These are phyloP conservation scores for Noccaea caerulescens DNA, from an alignment of 345 rosid genomes.

Conservation along the genomic window DNA sequence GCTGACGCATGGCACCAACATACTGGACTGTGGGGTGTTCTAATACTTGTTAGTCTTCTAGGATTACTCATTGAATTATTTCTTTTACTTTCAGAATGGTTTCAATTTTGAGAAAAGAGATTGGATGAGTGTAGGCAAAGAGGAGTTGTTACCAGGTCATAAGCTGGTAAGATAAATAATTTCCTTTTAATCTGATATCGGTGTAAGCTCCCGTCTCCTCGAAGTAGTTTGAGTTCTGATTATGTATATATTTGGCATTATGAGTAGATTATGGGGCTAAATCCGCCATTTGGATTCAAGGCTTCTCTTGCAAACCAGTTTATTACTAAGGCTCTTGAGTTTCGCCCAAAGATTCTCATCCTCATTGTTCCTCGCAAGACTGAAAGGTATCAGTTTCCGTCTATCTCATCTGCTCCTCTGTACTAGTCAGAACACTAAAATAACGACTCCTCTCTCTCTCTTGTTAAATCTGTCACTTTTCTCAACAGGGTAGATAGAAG, in stretches of 20 bases:
- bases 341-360: constrained; percentile 84
- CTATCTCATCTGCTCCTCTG: constrained; percentile 30
- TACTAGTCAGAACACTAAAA: constrained; percentile 16
- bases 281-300: constrained; percentile 94
- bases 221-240: constrained; percentile 18
- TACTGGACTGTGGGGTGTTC: background rate
- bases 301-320: constrained; percentile 79
- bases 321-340: constrained; percentile 79
- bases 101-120: constrained; percentile 80
- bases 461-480: constrained; percentile 1
- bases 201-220: constrained; percentile 6
- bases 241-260: constrained; percentile 17
- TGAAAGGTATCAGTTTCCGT: constrained; percentile 57
- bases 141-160: constrained; percentile 75
- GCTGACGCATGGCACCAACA: too few species aligned
- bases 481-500: constrained; percentile 72
- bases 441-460: constrained; percentile 11
- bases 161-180: constrained; percentile 60
- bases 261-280: constrained; percentile 87
- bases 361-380: constrained; percentile 92
- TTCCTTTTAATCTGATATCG: constrained; percentile 25
- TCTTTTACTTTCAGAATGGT: constrained; percentile 53
- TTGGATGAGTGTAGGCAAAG: constrained; percentile 72
- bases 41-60: constrained; percentile 1
- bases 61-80: constrained; percentile 26